phyloP scores from a whole-genome alignment of 805 yeast genomes.

The Myxozyma udenii region DNA sequence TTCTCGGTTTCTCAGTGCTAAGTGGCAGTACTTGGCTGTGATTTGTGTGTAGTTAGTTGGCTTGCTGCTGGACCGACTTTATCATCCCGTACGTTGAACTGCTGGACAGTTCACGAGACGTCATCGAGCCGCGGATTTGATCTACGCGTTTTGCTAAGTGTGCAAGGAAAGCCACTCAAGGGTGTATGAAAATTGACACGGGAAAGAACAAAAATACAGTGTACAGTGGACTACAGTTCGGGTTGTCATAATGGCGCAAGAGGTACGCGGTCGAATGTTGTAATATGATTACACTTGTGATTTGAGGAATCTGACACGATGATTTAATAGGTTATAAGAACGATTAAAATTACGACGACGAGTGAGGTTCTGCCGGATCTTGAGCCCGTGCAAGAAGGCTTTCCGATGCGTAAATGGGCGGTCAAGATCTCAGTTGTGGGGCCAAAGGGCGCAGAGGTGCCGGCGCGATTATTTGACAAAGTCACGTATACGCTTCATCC shows the following conservation, averaged over 20 bases:
- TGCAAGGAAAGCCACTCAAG: no score
- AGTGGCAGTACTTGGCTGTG: no score
- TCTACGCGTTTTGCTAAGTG: no score
- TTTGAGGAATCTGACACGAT: neutral
- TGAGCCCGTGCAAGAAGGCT: conserved; percentile 82
- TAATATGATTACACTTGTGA: neutral
- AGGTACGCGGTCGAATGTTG: conserved; percentile 3
- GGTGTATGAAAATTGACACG: no score
- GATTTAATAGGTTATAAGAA: conserved; percentile 21
- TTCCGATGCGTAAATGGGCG: conserved; percentile 93
- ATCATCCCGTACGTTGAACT: no score
- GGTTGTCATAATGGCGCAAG: conserved; percentile 11
- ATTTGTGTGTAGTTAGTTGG: no score
- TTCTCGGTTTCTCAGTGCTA: no score
- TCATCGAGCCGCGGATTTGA: no score
- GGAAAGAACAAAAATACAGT: no score
- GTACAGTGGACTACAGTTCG: no score
- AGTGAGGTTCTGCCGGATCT: conserved; percentile 64
- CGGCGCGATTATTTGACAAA: conserved; percentile 85
- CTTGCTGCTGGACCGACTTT: no score
- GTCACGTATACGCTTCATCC: conserved; percentile 94
- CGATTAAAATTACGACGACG: conserved; percentile 24
- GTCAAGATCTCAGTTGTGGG: conserved; percentile 73
- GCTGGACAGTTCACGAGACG: no score
- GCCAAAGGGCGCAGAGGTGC: conserved; percentile 73